Evolutionary conservation across 1,284 basidiomycete genomes (phyloP), one percentile per base, ranked within the genome.

Genomic region (Puccinia sorghi): DNA sequence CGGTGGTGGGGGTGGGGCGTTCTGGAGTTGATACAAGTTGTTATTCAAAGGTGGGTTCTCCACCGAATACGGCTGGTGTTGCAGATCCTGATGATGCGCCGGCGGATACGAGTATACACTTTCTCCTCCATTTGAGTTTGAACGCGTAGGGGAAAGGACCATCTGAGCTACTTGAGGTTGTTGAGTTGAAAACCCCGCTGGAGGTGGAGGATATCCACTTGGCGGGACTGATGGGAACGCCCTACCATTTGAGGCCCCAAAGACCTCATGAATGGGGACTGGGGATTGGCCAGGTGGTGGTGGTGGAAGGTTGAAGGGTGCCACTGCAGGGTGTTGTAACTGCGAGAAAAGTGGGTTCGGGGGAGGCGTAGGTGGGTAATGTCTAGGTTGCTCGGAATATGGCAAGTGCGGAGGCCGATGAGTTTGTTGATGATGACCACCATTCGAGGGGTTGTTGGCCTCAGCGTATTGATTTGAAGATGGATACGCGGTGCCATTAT

Each of bases 221-320:
- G 74, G 74, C 41, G 22, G 25, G 27, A 41, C 41, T 20, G 74
- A 32, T 32, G 74, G 73, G n/a, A 75, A 54, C 32, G 61, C 22
- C 50, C 73, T 54, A 43, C 50, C 59, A 27, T n/a, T 57, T 11
- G 56, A 52, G 43, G 64, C 39, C 17, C 43, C 46, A 46, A 66
- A 77, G 52, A 77, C 74, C 37, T 77, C 74, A 57, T 77, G 74
- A 48, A 77, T 77, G 22, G 74, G 66, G 11, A 77, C 64, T 57
- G 74, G 74, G 13, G 74, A 39, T 69, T 77, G 74, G 59, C 74
- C 74, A 15, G 66, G 64, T 66, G 74, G 74, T 54, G 74, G 74
- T 17, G 74, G 74, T 59, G 74, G 74, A 69, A 77, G 52, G 66
- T 56, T 67, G 52, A 46, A 69, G 57, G 32, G 52, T 54, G 43